Conservation (phyloP, 768 basidiomycete species). For the Boletus patriciae region DNA sequence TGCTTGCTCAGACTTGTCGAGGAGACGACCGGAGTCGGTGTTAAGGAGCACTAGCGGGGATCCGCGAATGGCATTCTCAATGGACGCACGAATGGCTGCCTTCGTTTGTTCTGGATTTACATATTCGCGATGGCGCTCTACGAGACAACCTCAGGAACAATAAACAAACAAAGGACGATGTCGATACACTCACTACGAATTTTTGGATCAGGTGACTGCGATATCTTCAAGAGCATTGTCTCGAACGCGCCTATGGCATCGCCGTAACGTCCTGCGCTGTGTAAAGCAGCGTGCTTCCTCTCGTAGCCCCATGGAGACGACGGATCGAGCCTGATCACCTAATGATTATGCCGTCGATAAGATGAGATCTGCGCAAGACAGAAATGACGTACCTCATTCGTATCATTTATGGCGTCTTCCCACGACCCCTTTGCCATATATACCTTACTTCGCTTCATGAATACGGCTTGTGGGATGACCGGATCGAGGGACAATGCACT, state of each 20-base stretch:
- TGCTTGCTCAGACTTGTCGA: too few relatives aligned
- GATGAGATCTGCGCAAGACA: neutral
- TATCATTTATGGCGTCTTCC: neutral
- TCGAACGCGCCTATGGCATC: neutral
- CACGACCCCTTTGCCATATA: neutral
- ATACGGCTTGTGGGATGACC: neutral
- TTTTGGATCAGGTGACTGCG: neutral
- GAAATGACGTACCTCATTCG: neutral
- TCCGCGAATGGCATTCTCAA: neutral
- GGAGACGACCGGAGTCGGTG: too few relatives aligned
- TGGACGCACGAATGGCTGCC: neutral
- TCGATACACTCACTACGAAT: neutral
- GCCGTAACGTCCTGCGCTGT: too few relatives aligned
- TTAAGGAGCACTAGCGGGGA: too few relatives aligned
- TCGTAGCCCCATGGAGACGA: too few relatives aligned
- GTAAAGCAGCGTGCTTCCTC: too few relatives aligned
- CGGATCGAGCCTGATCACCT: too few relatives aligned
- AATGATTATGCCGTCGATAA: neutral
- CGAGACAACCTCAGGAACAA: neutral
- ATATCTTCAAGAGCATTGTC: constrained; percentile 1
- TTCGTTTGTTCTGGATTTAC: neutral
- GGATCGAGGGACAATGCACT: neutral
- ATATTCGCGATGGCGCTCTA: neutral
- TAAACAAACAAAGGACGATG: neutral
- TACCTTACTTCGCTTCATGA: neutral